Percentiles rank a stretch among this genome's conserved stretches.
Evolutionary conservation across 768 basidiomycete species (phyloP).

Genomic region (Daedaleopsis nitida): DNA sequence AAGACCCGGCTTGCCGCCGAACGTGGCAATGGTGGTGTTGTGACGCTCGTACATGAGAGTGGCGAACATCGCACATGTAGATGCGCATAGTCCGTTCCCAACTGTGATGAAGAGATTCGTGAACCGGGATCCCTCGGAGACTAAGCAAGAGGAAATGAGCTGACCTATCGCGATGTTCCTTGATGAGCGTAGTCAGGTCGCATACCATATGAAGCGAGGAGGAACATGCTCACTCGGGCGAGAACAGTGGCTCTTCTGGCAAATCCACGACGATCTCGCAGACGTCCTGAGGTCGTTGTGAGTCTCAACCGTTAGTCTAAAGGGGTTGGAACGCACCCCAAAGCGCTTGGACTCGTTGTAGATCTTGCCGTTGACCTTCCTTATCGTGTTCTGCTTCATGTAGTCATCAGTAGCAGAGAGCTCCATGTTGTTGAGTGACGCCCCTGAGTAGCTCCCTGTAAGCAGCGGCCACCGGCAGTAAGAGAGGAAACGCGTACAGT

Average conservation of each 20-base stretch:
- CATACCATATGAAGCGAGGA: neutral
- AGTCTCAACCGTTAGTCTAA: too few relatives aligned
- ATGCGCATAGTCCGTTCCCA: slow-evolving; percentile 46
- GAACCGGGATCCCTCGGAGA: too few relatives aligned
- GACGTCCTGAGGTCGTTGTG: slow-evolving; percentile 30
- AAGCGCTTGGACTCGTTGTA: slow-evolving; percentile 37
- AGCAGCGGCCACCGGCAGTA: neutral
- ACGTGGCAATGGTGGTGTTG: slow-evolving; percentile 52
- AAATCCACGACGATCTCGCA: slow-evolving; percentile 35
- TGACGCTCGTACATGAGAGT: slow-evolving; percentile 62
- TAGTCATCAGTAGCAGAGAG: slow-evolving; percentile 32
- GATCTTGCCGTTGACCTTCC: slow-evolving; percentile 29
- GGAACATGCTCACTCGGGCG: slow-evolving; percentile 36
- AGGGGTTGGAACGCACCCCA: slow-evolving; percentile 25
- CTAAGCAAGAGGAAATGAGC: neutral
- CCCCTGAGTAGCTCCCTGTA: slow-evolving; percentile 18
- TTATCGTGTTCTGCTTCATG: slow-evolving; percentile 29
- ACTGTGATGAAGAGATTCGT: slow-evolving; percentile 10
- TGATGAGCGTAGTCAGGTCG: neutral
- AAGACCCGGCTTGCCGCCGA: slow-evolving; percentile 58
- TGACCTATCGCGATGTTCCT: slow-evolving; percentile 30
- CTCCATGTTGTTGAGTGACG: slow-evolving; percentile 34
- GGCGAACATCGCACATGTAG: slow-evolving; percentile 65
- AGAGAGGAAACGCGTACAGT: slow-evolving; percentile 35
- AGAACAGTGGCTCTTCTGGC: slow-evolving; percentile 49